phyloP scores from a whole-genome alignment of 306 rosid genomes.

The Morella rubra region DNA sequence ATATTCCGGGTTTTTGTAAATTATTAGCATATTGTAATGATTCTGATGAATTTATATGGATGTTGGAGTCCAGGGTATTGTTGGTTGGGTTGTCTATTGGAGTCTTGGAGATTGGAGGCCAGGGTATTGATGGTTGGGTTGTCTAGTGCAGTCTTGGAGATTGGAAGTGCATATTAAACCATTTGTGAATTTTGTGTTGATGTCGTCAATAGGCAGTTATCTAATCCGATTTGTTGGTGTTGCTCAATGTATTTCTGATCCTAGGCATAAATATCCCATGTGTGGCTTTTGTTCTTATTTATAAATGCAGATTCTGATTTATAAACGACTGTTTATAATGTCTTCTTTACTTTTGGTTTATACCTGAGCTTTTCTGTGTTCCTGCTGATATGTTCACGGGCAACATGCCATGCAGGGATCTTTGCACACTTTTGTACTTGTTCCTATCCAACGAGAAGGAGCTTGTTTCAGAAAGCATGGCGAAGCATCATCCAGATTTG shows the following conservation, averaged over 20 bases:
- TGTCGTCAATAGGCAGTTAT: not conserved
- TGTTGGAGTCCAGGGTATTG: too few relatives aligned
- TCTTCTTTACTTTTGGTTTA: not conserved
- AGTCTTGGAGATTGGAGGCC: too few relatives aligned
- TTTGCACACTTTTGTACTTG: not conserved
- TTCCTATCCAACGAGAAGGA: slow-evolving; percentile 22
- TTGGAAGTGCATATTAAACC: too few relatives aligned
- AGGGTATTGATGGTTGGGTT: too few relatives aligned
- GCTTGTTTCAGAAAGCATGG: slow-evolving; percentile 49
- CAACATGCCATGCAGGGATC: not conserved
- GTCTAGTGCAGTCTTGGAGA: too few relatives aligned
- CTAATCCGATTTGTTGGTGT: not conserved
- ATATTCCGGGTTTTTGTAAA: too few relatives aligned
- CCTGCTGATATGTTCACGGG: not conserved
- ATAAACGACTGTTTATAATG: not conserved
- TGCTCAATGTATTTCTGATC: not conserved
- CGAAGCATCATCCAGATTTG: slow-evolving; percentile 92
- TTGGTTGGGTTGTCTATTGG: too few relatives aligned
- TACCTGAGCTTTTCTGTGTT: not conserved
- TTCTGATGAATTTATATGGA: too few relatives aligned
- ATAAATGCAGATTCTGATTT: not conserved
- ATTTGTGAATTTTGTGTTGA: too few relatives aligned
- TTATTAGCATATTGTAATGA: too few relatives aligned
- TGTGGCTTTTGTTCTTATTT: not conserved
- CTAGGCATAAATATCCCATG: not conserved